Evolutionary conservation across 2,329 filamentous ascomycete species (phyloP), one percentile per base, ranked within the genome.

Genomic region (Beauveria asiatica): DNA sequence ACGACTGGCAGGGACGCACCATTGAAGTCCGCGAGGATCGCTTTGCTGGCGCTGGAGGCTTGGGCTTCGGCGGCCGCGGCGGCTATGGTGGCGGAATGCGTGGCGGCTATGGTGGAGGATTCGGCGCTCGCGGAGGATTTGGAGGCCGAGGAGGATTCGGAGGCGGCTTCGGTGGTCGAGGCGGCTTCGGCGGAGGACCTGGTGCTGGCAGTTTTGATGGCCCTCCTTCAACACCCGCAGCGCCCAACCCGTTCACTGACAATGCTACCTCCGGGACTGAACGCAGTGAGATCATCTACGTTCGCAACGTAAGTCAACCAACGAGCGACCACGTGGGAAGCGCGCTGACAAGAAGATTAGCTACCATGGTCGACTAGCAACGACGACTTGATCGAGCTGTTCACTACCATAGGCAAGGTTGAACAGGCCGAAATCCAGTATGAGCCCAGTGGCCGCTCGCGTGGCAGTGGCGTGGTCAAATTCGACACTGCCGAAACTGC

Each of bases 381-480:
- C 71, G 94, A 99, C 64, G 94, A 99, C 74, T 80, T 99, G 27
- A 85, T 97, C 61, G 94, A 99, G 73, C 83, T 99, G 21, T 99
- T 99, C 79, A 92, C 89, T 19, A 99, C 94, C 11, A 99, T 99
- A 70, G 94, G 94, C 65, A 96, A 96, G 74, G 94, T 99, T 62
- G 92, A 97, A 69, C 92, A 94, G 69, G 94, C 94, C n/a, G 94
- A 99, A 76, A 97, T 99, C 61, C 94, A 99, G 75, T 97, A 99
- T 70, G 94, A 99, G 74, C 89, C 90, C 4, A 97, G 95, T 69
- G 94, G 94, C 50, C 90, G 94, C 68, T 99, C 94, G 62, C 89
- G 92, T 65, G 94, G 94, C 65, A 94, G 90, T 62, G 94, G 94
- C 71, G 94, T 99, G n/a, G 94, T 99, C 60, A 87, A 94, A 64